Percentiles rank a stretch among this genome's conserved stretches.
Evolutionary conservation across 257 asterid genomes (phyloP).

Genomic region (Nicotiana tomentosiformis): DNA sequence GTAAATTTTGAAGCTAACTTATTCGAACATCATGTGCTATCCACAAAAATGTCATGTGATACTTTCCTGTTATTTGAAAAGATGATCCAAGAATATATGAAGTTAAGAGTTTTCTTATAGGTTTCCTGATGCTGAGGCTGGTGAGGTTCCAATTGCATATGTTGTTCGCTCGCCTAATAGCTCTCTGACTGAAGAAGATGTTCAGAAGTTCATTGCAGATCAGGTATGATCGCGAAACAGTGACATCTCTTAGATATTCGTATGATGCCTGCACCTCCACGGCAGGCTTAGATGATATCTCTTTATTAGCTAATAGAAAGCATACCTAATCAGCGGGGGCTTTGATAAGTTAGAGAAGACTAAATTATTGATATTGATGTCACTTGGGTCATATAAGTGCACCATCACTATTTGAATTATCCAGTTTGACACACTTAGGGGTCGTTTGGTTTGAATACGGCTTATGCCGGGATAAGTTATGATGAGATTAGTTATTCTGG

Average conservation of each 20-base stretch:
- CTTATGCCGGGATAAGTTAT: no score
- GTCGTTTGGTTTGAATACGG: no score
- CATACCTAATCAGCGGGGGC: background rate
- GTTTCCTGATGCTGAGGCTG: conserved; percentile 96
- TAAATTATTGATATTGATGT: background rate
- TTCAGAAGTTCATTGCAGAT: conserved; percentile 72
- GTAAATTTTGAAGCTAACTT: background rate
- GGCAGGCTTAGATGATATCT: background rate
- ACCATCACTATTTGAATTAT: background rate
- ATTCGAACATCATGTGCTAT: background rate
- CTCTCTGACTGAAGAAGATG: conserved; percentile 79
- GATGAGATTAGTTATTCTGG: no score
- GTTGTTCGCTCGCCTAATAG: conserved; percentile 83
- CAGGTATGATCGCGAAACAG: conserved; percentile 44
- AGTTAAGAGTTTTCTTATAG: conserved; percentile 25
- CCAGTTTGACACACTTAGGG: background rate
- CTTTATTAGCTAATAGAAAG: background rate
- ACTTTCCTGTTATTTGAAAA: background rate
- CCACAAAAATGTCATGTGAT: background rate
- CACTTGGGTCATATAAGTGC: background rate
- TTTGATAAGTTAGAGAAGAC: background rate
- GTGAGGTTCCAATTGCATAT: conserved; percentile 84
- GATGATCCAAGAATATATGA: background rate
- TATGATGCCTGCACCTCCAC: background rate
- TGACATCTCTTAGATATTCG: background rate